Evolutionary conservation across 2,329 filamentous ascomycete species (phyloP).

Genomic region (Penicillium sclerotiorum): DNA sequence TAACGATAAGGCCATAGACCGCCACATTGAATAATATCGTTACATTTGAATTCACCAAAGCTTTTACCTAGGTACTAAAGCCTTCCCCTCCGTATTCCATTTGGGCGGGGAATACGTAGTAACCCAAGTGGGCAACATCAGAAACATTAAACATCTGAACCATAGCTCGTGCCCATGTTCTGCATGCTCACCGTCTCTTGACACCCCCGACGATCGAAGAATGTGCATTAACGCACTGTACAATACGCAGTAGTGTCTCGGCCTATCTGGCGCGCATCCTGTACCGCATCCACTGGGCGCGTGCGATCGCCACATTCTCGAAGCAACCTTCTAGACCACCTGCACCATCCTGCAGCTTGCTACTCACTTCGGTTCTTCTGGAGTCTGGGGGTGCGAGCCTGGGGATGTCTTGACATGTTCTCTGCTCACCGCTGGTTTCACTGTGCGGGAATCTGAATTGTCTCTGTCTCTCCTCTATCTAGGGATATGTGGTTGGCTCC

Average conservation of each 20-base stretch:
- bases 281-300: constrained; percentile 1
- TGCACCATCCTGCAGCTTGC: background rate
- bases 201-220: constrained; percentile 13
- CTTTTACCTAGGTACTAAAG: too few relatives aligned
- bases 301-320: constrained; percentile 22
- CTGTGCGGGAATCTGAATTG: background rate
- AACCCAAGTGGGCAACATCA: too few relatives aligned
- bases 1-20: too few relatives aligned
- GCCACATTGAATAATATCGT: too few relatives aligned
- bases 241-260: constrained; percentile 3
- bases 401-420: background rate
- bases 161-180: too few relatives aligned
- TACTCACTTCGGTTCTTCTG: background rate
- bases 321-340: constrained; percentile 14
- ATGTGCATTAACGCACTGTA: constrained; percentile 6
- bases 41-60: too few relatives aligned
- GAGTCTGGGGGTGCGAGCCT: background rate
- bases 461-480: constrained; percentile 3
- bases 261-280: constrained; percentile 7
- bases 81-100: too few relatives aligned
- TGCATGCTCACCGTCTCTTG: constrained; percentile 15
- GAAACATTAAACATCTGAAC: too few relatives aligned
- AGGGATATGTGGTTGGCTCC: background rate
- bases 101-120: too few relatives aligned
- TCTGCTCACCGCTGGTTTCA: constrained; percentile 19